These are phyloP conservation scores for Atkinsonella hypoxylon DNA, from an alignment of 2,329 filamentous ascomycete species.

Conservation along the genomic window DNA sequence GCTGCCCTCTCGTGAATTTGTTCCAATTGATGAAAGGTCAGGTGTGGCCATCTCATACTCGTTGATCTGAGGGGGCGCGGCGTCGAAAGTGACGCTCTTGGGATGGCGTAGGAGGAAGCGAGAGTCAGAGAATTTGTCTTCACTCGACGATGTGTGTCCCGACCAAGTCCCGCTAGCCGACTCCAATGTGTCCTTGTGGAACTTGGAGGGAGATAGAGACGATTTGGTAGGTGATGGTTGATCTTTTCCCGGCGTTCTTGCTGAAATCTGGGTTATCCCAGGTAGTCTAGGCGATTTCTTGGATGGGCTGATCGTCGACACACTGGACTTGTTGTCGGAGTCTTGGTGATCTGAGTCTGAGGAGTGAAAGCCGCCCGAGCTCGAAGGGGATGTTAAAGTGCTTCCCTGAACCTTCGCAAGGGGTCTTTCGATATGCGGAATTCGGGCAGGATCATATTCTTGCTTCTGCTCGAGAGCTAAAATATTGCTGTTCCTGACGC, in stretches of 20 bases:
- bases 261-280: constrained; percentile 13
- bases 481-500: constrained; percentile 97
- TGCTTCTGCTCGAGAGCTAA: constrained; percentile 85
- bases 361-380: constrained; percentile 39
- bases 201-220: constrained; percentile 59
- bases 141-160: constrained; percentile 47
- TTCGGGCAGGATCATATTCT: constrained; percentile 75
- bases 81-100: constrained; percentile 96
- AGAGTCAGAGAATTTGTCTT: constrained; percentile 50
- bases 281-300: constrained; percentile 10
- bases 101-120: constrained; percentile 68
- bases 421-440: constrained; percentile 71
- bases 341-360: constrained; percentile 30
- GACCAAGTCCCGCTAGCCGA: constrained; percentile 57
- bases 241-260: constrained; percentile 51
- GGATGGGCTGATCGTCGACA: constrained; percentile 20
- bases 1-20: constrained; percentile 83
- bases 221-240: constrained; percentile 79
- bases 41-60: constrained; percentile 98
- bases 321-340: constrained; percentile 35
- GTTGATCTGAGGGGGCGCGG: constrained; percentile 83
- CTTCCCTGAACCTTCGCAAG: constrained; percentile 66
- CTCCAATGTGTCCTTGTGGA: constrained; percentile 59
- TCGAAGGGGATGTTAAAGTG: constrained; percentile 50
- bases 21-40: constrained; percentile 83